These are phyloP conservation scores for Globisporangium echinulatum DNA, from an alignment of 352 stramenopile species.

Conservation along the genomic window DNA sequence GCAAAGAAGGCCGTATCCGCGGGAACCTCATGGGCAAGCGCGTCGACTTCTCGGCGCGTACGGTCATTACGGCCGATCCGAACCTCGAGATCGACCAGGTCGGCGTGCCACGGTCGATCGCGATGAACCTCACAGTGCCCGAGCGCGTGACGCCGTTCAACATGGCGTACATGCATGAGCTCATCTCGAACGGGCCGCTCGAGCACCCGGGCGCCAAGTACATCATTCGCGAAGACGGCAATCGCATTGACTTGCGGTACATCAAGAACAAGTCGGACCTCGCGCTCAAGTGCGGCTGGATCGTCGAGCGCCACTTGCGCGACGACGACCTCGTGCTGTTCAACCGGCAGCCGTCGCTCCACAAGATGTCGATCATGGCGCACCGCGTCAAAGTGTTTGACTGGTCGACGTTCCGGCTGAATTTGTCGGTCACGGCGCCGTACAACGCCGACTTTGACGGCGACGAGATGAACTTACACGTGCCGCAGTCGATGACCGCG, in stretches of 20 bases:
- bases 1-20: conserved; percentile 98
- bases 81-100: conserved; percentile 99
- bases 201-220: conserved; percentile 97
- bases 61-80: conserved; percentile 99
- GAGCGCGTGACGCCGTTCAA: conserved; percentile 99
- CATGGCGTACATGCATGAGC: conserved; percentile 90
- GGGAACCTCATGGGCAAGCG: conserved; percentile 99
- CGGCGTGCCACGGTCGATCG: conserved; percentile 96
- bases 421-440: conserved; percentile 96
- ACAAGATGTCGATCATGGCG: conserved; percentile 99
- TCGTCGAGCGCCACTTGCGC: conserved; percentile 97
- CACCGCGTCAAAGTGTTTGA: conserved; percentile 98
- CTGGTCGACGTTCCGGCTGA: conserved; percentile 99
- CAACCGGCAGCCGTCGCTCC: conserved; percentile 98
- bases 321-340: conserved; percentile 99
- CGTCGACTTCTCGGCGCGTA: conserved; percentile 98
- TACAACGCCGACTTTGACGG: conserved; percentile 99
- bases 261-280: conserved; percentile 97
- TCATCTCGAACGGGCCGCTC: conserved; percentile 95
- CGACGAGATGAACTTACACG: conserved; percentile 99
- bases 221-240: conserved; percentile 96
- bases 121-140: conserved; percentile 98
- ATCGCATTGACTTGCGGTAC: conserved; percentile 97
- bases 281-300: conserved; percentile 95
- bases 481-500: conserved; percentile 96